Evolutionary conservation across 1,284 basidiomycete species (phyloP), one percentile per base, ranked within the genome.

Genomic region (Rhodotorula glutinis): DNA sequence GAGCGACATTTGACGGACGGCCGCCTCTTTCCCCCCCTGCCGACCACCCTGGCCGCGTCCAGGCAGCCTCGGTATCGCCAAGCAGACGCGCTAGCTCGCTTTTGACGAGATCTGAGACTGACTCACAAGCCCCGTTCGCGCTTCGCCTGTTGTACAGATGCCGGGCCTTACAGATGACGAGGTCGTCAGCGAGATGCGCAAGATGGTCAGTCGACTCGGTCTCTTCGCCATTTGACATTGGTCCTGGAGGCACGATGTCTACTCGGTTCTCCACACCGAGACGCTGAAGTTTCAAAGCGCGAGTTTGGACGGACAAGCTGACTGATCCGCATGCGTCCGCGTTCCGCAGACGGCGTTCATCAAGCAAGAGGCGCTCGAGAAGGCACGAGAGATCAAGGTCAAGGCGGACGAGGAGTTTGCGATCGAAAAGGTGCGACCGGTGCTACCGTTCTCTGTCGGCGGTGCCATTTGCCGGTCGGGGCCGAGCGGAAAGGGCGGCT

Each of bases 321-420:
- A 16, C 16, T 17, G 11, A 7, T 13, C 30, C 13, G 21, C 21
- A 5, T 4, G 14, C 13, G 13, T 21, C 14, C 38, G 4, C 11
- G 16, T 17, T n/a, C 29, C 10, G 2, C 55, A 73, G 72, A 73
- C 72, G 23, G 70, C 72, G 17, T 74, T 73, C 71, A 74, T 73
- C 67, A 74, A 90, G 80, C 93, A 96, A 79, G 93, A 97, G 80
- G 93, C 93, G 4, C 81, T 90, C 73, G 94, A 97, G 82, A 97
- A 97, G 81, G 92, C 91, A 1, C 84, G 94, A n/a, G 93, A 97
- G 82, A 92, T 97, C 74, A 89, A 85, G 74, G 91, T 96, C 70
- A 97, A 97, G 80, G 93, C 94, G 0, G 92, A 97, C 72, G 92
- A 96, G 80, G 93, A 97, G 81, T 97, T 96, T 78, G 88, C 92